A percentile compares a stretch with the other conserved stretches of the same genome.
phyloP scores from a whole-genome alignment of 148 eudicot species.

The Arctostaphylos glauca region DNA sequence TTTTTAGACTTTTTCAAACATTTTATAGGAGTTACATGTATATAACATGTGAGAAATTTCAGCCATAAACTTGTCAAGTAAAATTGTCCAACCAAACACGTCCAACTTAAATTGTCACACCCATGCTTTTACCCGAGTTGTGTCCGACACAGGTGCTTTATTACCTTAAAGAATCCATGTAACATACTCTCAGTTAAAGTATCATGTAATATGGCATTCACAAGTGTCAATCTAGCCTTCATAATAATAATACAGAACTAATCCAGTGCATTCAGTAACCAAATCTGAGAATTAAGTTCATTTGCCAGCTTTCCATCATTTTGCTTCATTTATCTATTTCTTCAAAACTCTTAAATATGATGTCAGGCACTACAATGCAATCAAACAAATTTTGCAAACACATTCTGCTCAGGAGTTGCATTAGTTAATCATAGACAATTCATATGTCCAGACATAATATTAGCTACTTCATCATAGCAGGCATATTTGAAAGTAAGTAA shows the following conservation, averaged over 20 bases:
- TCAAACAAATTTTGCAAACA: background rate
- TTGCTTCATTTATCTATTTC: background rate
- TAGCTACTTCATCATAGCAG: constrained; percentile 33
- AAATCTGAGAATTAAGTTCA: background rate
- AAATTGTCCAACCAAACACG: too few species aligned
- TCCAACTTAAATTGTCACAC: too few species aligned
- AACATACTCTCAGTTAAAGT: too few species aligned
- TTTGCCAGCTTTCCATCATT: background rate
- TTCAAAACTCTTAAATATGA: background rate
- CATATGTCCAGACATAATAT: constrained; percentile 52
- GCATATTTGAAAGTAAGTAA: background rate
- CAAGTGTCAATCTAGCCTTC: background rate
- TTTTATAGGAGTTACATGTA: too few species aligned
- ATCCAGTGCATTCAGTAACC: background rate
- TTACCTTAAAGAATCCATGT: too few species aligned
- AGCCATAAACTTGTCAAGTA: too few species aligned
- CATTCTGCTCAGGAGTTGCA: constrained; percentile 35
- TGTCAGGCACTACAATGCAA: background rate
- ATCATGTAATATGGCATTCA: background rate
- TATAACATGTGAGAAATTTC: too few species aligned
- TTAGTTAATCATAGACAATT: constrained; percentile 25
- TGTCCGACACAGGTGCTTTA: too few species aligned
- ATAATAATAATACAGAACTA: background rate
- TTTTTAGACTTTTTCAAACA: too few species aligned
- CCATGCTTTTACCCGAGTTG: too few species aligned